Evolutionary conservation across 805 yeast genomes (phyloP).

Genomic region (Pichia heedii): DNA sequence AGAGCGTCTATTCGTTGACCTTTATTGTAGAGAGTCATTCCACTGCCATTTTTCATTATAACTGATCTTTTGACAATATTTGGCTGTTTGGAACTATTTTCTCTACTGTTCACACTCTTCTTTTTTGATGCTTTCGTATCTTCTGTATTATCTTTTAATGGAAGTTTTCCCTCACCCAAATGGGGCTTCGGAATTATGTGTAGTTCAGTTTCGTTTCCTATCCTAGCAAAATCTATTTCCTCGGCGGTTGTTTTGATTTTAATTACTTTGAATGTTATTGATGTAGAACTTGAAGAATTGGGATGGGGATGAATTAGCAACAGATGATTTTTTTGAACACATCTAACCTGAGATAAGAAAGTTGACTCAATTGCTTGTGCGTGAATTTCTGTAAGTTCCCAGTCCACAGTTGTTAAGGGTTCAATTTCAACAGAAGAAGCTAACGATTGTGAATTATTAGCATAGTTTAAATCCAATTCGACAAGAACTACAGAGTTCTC

Average conservation of each 20-base stretch:
- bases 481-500: slow-evolving; percentile 36
- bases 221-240: slow-evolving; percentile 27
- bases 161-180: slow-evolving; percentile 12
- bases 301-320: slow-evolving; percentile 66
- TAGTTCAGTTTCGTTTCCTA: slow-evolving; percentile 32
- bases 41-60: neutral
- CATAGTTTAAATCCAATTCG: slow-evolving; percentile 34
- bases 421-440: slow-evolving; percentile 57
- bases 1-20: slow-evolving; percentile 21
- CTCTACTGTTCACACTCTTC: slow-evolving; percentile 24
- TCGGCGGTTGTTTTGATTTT: slow-evolving; percentile 28
- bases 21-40: slow-evolving; percentile 3
- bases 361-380: slow-evolving; percentile 68
- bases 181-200: slow-evolving; percentile 59
- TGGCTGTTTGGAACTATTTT: slow-evolving; percentile 9
- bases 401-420: slow-evolving; percentile 69
- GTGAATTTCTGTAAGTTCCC: slow-evolving; percentile 85
- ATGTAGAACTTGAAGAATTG: slow-evolving; percentile 17
- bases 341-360: slow-evolving; percentile 71
- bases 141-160: slow-evolving; percentile 16
- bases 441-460: slow-evolving; percentile 28
- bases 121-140: slow-evolving; percentile 16
- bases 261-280: slow-evolving; percentile 49
- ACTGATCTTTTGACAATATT: slow-evolving; percentile 3
- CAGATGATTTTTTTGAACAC: slow-evolving; percentile 50